A percentile compares a stretch with the other conserved stretches of the same genome.
Conservation (phyloP, 2,329 filamentous ascomycete genomes). For the Amauroascus niger region DNA sequence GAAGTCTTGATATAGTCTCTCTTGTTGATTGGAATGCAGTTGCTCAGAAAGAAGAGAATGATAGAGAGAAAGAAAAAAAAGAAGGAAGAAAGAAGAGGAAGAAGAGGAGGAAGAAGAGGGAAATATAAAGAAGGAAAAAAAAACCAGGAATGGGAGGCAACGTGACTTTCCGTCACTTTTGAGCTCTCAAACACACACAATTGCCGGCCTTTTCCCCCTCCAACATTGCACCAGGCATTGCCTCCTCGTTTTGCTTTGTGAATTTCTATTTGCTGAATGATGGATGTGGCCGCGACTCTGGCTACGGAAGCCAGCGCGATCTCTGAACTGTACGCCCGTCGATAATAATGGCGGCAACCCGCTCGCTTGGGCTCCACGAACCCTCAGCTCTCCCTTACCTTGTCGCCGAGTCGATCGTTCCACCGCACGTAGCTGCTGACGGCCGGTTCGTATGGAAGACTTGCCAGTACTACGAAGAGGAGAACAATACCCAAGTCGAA, state of each 20-base stretch:
- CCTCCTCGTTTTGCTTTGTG: background rate
- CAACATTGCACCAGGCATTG: background rate
- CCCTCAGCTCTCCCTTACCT: slow-evolving; percentile 76
- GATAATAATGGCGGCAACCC: slow-evolving; percentile 70
- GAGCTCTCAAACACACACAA: background rate
- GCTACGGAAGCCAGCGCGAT: slow-evolving; percentile 21
- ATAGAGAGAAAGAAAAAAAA: no score
- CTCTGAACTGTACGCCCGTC: slow-evolving; percentile 13
- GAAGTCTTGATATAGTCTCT: no score
- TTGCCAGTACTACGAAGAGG: slow-evolving; percentile 40
- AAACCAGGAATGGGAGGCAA: background rate
- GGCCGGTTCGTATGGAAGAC: slow-evolving; percentile 67
- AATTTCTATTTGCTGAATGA: slow-evolving; percentile 19
- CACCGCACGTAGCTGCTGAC: slow-evolving; percentile 53
- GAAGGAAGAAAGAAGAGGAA: background rate
- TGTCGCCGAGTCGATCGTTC: slow-evolving; percentile 67
- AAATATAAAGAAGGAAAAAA: no score
- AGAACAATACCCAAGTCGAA: slow-evolving; percentile 43
- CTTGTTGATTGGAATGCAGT: no score
- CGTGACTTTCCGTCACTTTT: slow-evolving; percentile 6
- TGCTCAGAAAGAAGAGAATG: no score
- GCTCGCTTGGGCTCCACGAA: slow-evolving; percentile 82
- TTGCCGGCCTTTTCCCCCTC: no score
- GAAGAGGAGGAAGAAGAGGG: no score
- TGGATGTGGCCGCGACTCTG: slow-evolving; percentile 22